Conservation (phyloP, 768 basidiomycete genomes). For the Suillus sp. region DNA sequence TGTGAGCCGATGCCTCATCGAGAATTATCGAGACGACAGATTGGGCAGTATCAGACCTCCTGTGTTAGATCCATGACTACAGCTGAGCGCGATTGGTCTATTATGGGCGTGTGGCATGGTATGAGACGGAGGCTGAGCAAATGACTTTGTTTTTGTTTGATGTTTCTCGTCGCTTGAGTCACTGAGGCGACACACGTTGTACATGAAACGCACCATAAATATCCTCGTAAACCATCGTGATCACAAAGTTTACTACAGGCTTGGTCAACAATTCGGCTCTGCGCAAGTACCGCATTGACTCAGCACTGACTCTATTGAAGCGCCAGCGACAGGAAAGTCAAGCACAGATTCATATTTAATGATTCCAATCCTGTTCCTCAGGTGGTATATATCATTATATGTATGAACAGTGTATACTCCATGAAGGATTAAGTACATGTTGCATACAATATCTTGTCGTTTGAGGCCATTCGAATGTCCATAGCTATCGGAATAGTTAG, state of each 20-base stretch:
- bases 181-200: too few species aligned
- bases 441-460: not conserved
- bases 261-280: not conserved
- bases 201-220: not conserved
- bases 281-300: not conserved
- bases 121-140: not conserved
- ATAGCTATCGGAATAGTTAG: not conserved
- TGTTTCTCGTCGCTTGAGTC: not conserved
- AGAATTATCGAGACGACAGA: not conserved
- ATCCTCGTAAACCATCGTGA: not conserved
- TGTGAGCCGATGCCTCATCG: not conserved
- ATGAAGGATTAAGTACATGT: not conserved
- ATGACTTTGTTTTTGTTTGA: not conserved
- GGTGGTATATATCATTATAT: not conserved
- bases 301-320: not conserved
- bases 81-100: not conserved
- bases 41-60: not conserved
- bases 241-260: not conserved
- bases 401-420: not conserved
- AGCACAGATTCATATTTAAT: not conserved
- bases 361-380: not conserved
- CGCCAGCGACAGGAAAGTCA: not conserved
- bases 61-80: conserved; percentile 5
- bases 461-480: not conserved
- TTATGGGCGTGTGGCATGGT: not conserved